A percentile compares a stretch with the other conserved stretches of the same genome.
These are phyloP conservation scores for Chaetomiaceae sp. DNA, from an alignment of 2,329 filamentous ascomycete genomes.

Conservation along the genomic window DNA sequence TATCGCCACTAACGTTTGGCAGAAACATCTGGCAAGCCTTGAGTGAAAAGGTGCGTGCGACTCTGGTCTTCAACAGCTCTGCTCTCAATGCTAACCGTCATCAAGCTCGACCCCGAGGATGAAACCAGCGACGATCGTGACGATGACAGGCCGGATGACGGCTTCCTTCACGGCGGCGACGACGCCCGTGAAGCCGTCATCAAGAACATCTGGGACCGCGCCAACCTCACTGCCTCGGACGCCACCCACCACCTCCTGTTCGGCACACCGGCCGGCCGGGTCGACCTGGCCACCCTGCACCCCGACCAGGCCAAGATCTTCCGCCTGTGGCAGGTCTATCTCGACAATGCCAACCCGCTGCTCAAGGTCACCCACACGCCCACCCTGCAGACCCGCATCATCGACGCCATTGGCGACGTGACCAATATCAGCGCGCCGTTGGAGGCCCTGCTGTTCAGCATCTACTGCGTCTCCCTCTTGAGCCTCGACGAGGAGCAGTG, in stretches of 20 bases:
- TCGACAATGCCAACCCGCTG: constrained; percentile 55
- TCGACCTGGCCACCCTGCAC: constrained; percentile 50
- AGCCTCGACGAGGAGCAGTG: constrained; percentile 44
- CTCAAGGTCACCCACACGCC: constrained; percentile 57
- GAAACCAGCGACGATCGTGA: constrained; percentile 17
- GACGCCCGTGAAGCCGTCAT: constrained; percentile 34
- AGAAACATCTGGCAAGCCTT: constrained; percentile 47
- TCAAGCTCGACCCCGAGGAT: not conserved
- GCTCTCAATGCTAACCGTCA: not conserved
- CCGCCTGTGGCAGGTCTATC: constrained; percentile 53
- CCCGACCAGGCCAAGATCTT: constrained; percentile 43
- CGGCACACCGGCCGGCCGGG: constrained; percentile 36
- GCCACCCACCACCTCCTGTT: constrained; percentile 50
- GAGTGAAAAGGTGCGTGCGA: constrained; percentile 37
- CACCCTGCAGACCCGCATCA: constrained; percentile 47
- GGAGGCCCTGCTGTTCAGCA: constrained; percentile 54
- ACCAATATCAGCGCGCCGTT: constrained; percentile 36
- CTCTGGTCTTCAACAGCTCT: not conserved
- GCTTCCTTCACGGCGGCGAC: constrained; percentile 31
- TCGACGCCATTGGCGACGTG: constrained; percentile 45
- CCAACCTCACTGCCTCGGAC: constrained; percentile 26
- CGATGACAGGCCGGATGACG: constrained; percentile 26
- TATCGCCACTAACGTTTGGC: constrained; percentile 10
- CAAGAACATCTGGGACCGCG: constrained; percentile 43
- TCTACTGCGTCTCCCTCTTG: constrained; percentile 42